These are phyloP conservation scores for Aspergillus steynii DNA, from an alignment of 495 filamentous ascomycete genomes.

Conservation along the genomic window DNA sequence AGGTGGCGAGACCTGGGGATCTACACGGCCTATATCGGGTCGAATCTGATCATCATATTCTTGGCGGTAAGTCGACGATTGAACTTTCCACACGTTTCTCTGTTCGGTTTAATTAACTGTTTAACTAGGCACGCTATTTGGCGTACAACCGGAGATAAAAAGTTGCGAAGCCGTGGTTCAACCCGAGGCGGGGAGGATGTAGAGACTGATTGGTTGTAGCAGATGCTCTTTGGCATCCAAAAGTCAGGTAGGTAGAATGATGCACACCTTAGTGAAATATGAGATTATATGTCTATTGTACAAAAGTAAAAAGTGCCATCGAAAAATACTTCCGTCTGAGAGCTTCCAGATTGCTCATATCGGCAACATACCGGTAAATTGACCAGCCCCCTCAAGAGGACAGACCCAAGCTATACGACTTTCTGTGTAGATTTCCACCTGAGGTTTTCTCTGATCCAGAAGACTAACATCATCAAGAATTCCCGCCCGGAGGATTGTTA, in stretches of 20 bases:
- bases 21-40: constrained; percentile 68
- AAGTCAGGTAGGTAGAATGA: background rate
- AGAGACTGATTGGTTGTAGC: background rate
- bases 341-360: background rate
- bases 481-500: constrained; percentile 33
- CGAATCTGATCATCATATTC: constrained; percentile 75
- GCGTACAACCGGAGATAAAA: constrained; percentile 57
- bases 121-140: constrained; percentile 56
- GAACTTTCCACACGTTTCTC: background rate
- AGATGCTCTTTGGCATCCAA: background rate
- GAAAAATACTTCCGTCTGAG: too few species aligned
- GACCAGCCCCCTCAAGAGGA: constrained; percentile 31
- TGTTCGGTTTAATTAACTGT: constrained; percentile 19
- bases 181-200: background rate
- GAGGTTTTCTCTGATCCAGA: constrained; percentile 27
- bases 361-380: constrained; percentile 28
- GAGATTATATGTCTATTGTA: too few species aligned
- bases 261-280: too few species aligned
- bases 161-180: too few species aligned
- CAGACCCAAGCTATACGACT: constrained; percentile 27
- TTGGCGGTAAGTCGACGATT: constrained; percentile 42
- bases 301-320: too few species aligned
- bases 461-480: constrained; percentile 32
- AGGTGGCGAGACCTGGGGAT: constrained; percentile 83
- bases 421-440: constrained; percentile 31